Base-by-base conservation (phyloP, 2,329 filamentous ascomycete species). In the Alternaria gaisen region DNA sequence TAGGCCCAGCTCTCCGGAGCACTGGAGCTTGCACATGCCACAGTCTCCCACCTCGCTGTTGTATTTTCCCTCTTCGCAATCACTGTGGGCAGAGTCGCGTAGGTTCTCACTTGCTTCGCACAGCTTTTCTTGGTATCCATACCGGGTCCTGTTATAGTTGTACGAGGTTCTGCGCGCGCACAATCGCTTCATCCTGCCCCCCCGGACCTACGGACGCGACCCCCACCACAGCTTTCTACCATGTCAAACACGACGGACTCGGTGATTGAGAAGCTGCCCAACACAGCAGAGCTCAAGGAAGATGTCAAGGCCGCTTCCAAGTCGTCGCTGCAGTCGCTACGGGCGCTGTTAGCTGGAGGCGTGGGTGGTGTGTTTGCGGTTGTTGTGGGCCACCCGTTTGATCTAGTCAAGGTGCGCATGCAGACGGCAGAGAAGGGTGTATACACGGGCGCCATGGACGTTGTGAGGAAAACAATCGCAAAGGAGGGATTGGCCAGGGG, bases 371-470 rank as follows among this genome's bases (percentile, higher is more conserved):
- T 99, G 48, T 98, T 92, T 83, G 94, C 95, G 58, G 95, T 99
- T 56, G 79, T 99, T 42, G 94, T 98, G 18, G 82, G 95, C 58
- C 95, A 99, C 80, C 95, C 95, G 10, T 99, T 99, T 78, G 95
- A 99, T 79, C 85, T 99, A 71, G 94, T 98, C 79, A 99, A 99
- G 83, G 95, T 99, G 68, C 91, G 95, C 60, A 84, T 99, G 79
- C 95, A 99, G 84, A 99, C 95, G 2, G 93, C 95, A 36, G 94
- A 98, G 81, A 90, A 89, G 80, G 95, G 95, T 50, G 91, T 97
- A 36, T 99, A 99, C 82, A 90, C 85, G 36, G 90, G 91, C 46
- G 95, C 95, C 14, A 85, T 98, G 73, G 95, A 99, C 81, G 94
- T 97, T 1, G 93, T 98, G 65, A 85, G 87, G 79, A 97, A 91